Evolutionary conservation across 2,329 filamentous ascomycete genomes (phyloP).

Genomic region (Trichothecium roseum): DNA sequence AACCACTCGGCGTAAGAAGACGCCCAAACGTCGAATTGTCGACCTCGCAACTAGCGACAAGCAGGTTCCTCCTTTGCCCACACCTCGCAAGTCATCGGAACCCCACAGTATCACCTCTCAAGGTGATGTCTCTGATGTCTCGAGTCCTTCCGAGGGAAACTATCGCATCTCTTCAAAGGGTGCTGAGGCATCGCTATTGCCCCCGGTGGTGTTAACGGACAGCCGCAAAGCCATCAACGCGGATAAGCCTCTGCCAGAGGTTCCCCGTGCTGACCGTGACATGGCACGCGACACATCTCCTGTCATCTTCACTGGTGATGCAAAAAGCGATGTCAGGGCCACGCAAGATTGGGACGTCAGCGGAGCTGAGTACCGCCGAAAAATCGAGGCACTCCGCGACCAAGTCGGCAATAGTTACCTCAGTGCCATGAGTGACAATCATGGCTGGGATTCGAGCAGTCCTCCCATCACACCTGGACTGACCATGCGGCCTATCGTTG

Average conservation of each 20-base stretch:
- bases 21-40: slow-evolving; percentile 53
- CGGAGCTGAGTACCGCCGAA: slow-evolving; percentile 74
- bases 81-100: slow-evolving; percentile 12
- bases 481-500: no score
- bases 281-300: no score
- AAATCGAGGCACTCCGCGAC: slow-evolving; percentile 75
- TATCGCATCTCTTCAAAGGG: slow-evolving; percentile 36
- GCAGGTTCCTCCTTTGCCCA: slow-evolving; percentile 15
- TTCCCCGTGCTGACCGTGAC: neutral
- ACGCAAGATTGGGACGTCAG: slow-evolving; percentile 53
- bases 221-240: slow-evolving; percentile 17
- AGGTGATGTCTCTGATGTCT: neutral
- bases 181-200: slow-evolving; percentile 23
- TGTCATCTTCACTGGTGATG: no score
- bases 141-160: slow-evolving; percentile 12
- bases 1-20: slow-evolving; percentile 49
- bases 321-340: slow-evolving; percentile 10
- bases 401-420: slow-evolving; percentile 85
- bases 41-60: slow-evolving; percentile 48
- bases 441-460: slow-evolving; percentile 40
- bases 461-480: slow-evolving; percentile 4
- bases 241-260: slow-evolving; percentile 2
- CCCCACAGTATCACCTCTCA: slow-evolving; percentile 13
- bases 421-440: slow-evolving; percentile 73
- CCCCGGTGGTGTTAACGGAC: slow-evolving; percentile 19